Conservation (phyloP, 169 alveolate genomes). For the Eimeria sp. region DNA sequence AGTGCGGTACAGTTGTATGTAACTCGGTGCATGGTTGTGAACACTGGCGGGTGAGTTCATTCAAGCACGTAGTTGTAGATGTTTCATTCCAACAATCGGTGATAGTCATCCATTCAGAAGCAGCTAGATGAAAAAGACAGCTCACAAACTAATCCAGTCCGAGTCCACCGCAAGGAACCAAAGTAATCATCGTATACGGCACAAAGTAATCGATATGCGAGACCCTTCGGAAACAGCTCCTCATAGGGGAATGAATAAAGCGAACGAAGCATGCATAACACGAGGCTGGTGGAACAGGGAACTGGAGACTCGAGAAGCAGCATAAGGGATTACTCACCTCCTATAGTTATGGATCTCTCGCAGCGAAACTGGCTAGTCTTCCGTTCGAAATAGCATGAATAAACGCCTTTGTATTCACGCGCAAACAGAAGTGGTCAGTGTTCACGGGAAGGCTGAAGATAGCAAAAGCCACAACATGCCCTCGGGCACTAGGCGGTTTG, state of each 20-base stretch:
- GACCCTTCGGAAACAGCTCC: background rate
- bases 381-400: background rate
- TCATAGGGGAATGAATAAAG: too few relatives aligned
- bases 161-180: background rate
- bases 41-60: background rate
- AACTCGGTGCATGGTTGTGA: background rate
- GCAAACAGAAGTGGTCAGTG: background rate
- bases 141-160: background rate
- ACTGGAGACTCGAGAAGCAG: background rate
- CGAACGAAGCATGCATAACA: background rate
- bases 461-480: background rate
- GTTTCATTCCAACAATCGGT: background rate
- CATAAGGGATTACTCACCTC: background rate
- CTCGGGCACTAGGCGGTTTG: background rate
- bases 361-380: background rate
- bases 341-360: background rate
- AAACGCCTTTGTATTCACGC: background rate
- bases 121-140: background rate
- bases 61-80: background rate
- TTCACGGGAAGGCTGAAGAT: too few relatives aligned
- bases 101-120: background rate
- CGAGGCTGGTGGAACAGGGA: background rate
- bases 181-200: background rate
- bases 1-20: background rate
- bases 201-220: background rate